Percentiles rank a stretch among this genome's conserved stretches.
phyloP scores from a whole-genome alignment of 2,329 filamentous ascomycete species.

The Calonectria pseudoreteaudii region DNA sequence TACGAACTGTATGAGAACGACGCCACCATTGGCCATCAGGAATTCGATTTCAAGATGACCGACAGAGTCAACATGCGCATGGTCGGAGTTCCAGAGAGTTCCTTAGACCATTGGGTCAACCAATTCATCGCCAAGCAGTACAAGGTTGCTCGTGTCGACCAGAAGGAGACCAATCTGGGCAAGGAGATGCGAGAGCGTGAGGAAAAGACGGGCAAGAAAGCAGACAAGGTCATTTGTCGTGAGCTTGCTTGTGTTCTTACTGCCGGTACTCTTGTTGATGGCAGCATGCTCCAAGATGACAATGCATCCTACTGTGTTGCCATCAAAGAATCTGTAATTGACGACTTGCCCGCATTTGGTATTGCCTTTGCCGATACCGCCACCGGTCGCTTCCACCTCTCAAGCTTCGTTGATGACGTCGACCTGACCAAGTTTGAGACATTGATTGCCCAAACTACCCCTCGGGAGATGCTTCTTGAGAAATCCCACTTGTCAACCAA shows the following conservation, averaged over 20 bases:
- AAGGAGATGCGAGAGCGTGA: constrained; percentile 99
- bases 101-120: constrained; percentile 96
- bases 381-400: constrained; percentile 94
- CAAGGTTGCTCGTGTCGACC: constrained; percentile 96
- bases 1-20: constrained; percentile 99
- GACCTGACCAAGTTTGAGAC: constrained; percentile 98
- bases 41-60: constrained; percentile 97
- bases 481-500: constrained; percentile 90
- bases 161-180: constrained; percentile 93
- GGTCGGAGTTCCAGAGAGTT: constrained; percentile 97
- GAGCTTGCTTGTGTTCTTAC: constrained; percentile 94
- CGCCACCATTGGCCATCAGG: constrained; percentile 93
- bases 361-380: constrained; percentile 95
- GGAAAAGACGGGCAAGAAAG: constrained; percentile 73
- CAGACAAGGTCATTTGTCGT: constrained; percentile 92
- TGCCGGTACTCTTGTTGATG: constrained; percentile 92
- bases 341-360: constrained; percentile 86
- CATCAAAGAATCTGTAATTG: constrained; percentile 84
- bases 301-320: constrained; percentile 97
- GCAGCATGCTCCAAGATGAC: constrained; percentile 96
- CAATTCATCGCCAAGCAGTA: constrained; percentile 98
- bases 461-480: constrained; percentile 89
- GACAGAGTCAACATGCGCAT: constrained; percentile 99
- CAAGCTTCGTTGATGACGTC: constrained; percentile 89
- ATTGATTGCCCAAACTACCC: constrained; percentile 90